phyloP scores from a whole-genome alignment of 2,329 filamentous ascomycete genomes.

The Paracoccidioides brasiliensis region DNA sequence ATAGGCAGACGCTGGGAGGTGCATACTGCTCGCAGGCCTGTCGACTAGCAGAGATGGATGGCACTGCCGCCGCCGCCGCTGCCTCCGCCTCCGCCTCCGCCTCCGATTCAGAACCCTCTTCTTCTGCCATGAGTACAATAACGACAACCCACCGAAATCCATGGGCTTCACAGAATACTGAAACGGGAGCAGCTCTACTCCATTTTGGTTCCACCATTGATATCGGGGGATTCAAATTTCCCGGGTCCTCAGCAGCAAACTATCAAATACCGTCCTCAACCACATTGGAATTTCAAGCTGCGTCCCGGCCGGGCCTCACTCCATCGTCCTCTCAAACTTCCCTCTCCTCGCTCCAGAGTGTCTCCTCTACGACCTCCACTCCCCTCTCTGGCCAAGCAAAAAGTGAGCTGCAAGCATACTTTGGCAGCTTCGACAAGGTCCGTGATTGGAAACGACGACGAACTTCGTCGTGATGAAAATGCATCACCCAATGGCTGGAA shows the following conservation, averaged over 20 bases:
- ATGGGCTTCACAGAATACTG: conserved; percentile 7
- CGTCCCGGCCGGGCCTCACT: conserved; percentile 11
- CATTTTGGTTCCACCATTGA: conserved; percentile 58
- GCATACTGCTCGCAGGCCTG: conserved; percentile 90
- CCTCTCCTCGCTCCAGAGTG: conserved; percentile 63
- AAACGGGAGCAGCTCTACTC: conserved; percentile 42
- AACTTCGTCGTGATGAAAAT: conserved; percentile 16
- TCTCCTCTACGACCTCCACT: conserved; percentile 39
- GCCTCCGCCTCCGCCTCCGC: conserved; percentile 39
- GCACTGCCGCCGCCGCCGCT: conserved; percentile 43
- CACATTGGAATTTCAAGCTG: not conserved
- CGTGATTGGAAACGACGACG: conserved; percentile 37
- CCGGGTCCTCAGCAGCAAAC: conserved; percentile 15
- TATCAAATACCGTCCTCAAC: conserved; percentile 19
- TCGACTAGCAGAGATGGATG: conserved; percentile 75
- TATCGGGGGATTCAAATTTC: conserved; percentile 51
- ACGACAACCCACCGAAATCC: conserved; percentile 12
- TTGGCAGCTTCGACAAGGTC: conserved; percentile 76
- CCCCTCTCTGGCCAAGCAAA: conserved; percentile 61
- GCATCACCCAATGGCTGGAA: not conserved
- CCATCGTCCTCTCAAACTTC: conserved; percentile 73
- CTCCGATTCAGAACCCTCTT: conserved; percentile 28
- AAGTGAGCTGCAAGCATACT: conserved; percentile 72
- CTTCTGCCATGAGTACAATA: conserved; percentile 11
- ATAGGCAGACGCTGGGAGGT: conserved; percentile 69